phyloP scores from a whole-genome alignment of 2,329 filamentous ascomycete species.

The Cytospora mali region DNA sequence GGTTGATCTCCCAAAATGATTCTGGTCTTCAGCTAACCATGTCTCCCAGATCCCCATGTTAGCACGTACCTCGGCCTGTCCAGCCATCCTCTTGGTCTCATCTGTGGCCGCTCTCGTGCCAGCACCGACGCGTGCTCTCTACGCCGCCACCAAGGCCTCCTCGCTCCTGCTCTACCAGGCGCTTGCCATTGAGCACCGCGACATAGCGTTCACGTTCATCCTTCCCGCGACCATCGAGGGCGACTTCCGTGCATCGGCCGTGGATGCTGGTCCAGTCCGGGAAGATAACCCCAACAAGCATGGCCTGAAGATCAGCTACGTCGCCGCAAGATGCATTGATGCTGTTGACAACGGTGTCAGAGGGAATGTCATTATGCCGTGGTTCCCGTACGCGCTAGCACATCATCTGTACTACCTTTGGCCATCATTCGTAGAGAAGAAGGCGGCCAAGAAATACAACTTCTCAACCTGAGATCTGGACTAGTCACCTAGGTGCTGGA shows the following conservation, averaged over 20 bases:
- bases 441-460: constrained; percentile 38
- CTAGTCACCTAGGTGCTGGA: background rate
- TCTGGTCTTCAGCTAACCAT: background rate
- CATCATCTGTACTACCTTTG: constrained; percentile 38
- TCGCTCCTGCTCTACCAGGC: constrained; percentile 39
- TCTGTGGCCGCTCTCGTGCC: constrained; percentile 35
- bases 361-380: constrained; percentile 37
- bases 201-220: constrained; percentile 37
- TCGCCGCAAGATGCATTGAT: constrained; percentile 35
- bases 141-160: constrained; percentile 39
- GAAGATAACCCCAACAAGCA: constrained; percentile 35
- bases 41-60: constrained; percentile 35
- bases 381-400: constrained; percentile 37
- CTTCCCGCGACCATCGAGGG: constrained; percentile 40
- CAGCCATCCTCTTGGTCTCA: constrained; percentile 25
- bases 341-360: constrained; percentile 34
- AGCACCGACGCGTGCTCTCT: constrained; percentile 39
- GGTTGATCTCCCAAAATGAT: background rate
- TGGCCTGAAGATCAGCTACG: constrained; percentile 37
- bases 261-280: constrained; percentile 34
- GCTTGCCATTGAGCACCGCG: constrained; percentile 39
- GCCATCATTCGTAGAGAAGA: constrained; percentile 36
- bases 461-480: constrained; percentile 23
- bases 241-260: constrained; percentile 39
- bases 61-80: constrained; percentile 34